Conservation (phyloP, 768 basidiomycete genomes). For the Inosperma sp. region DNA sequence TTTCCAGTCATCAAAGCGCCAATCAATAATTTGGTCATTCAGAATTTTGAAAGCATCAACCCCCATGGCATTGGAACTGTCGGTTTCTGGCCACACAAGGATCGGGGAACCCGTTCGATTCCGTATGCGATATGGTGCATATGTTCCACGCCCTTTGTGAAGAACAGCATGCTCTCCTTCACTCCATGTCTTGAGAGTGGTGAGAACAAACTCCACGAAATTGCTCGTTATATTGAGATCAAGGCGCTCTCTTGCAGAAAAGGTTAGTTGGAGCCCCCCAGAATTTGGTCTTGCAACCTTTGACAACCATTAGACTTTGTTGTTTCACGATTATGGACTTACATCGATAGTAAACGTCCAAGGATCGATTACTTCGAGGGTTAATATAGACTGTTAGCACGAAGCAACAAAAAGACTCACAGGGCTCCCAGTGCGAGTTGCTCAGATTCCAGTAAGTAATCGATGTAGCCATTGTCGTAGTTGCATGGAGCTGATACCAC, state of each 20-base stretch:
- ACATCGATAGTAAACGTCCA: constrained; percentile 85
- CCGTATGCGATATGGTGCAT: constrained; percentile 88
- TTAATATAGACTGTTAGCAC: constrained; percentile 5
- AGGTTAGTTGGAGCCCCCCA: constrained; percentile 50
- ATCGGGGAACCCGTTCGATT: constrained; percentile 89
- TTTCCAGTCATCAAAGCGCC: constrained; percentile 97
- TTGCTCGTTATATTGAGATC: constrained; percentile 90
- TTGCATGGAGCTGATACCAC: constrained; percentile 89
- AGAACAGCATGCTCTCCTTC: constrained; percentile 61
- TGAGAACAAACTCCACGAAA: constrained; percentile 80
- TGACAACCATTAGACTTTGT: not conserved
- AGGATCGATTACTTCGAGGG: constrained; percentile 77
- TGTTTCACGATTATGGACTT: constrained; percentile 15
- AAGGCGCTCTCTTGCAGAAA: constrained; percentile 77
- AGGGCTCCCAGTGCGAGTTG: constrained; percentile 97
- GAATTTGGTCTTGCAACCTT: constrained; percentile 53
- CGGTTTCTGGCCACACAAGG: constrained; percentile 79
- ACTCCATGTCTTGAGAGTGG: constrained; percentile 67
- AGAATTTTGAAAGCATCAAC: constrained; percentile 54
- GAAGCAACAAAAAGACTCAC: constrained; percentile 37
- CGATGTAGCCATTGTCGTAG: constrained; percentile 72
- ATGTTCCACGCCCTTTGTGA: constrained; percentile 76
- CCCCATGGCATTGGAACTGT: constrained; percentile 45
- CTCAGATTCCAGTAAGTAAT: constrained; percentile 96
- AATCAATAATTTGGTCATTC: constrained; percentile 77